A percentile compares a stretch with the other conserved stretches of the same genome.
Conservation (phyloP, 441 rosid species). For the Erodium texanum region DNA sequence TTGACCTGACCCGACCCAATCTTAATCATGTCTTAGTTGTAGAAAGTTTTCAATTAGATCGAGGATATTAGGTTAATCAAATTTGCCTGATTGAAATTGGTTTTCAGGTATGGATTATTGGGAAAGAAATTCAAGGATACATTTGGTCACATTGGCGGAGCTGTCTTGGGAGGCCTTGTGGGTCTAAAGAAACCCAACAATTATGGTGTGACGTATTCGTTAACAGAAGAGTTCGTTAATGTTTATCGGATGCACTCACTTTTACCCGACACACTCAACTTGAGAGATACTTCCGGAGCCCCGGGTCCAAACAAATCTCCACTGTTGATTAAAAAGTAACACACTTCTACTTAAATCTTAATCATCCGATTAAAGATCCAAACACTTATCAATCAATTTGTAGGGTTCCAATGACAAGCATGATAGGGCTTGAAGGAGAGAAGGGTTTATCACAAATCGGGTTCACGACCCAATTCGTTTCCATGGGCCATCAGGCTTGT, state of each 20-base stretch:
- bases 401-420: constrained; percentile 36
- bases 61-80: too few species aligned
- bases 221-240: constrained; percentile 71
- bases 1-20: too few species aligned
- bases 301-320: constrained; percentile 36
- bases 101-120: constrained; percentile 41
- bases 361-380: too few species aligned
- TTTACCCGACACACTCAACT: constrained; percentile 41
- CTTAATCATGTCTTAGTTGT: too few species aligned
- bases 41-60: too few species aligned
- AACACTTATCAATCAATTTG: too few species aligned
- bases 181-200: constrained; percentile 49
- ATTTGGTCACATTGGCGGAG: constrained; percentile 51
- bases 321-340: constrained; percentile 30
- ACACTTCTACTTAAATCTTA: too few species aligned
- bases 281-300: constrained; percentile 32
- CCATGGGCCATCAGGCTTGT: constrained; percentile 73
- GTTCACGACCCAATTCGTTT: constrained; percentile 41
- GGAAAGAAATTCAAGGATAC: constrained; percentile 65
- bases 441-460: constrained; percentile 35
- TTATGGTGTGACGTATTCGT: constrained; percentile 65
- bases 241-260: constrained; percentile 72
- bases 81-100: background rate
- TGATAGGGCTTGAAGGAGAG: constrained; percentile 50
- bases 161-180: constrained; percentile 45